Evolutionary conservation across 148 eudicot species (phyloP), one percentile per base, ranked within the genome.

Genomic region (Gaultheria prostrata): DNA sequence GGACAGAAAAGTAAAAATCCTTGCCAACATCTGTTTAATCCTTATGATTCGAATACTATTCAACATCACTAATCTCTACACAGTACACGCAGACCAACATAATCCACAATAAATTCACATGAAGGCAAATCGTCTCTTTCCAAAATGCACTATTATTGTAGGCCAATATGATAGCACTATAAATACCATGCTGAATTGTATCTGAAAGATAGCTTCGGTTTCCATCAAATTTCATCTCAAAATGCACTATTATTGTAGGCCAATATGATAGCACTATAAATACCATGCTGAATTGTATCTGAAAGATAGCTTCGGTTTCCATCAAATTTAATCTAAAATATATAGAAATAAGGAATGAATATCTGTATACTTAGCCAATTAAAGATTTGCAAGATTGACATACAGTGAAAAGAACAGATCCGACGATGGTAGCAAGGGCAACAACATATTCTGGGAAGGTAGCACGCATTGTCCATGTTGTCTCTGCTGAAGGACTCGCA

Each of bases 401-500:
- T 93, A 97, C 99, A 83, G 92, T 90, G 90, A 97, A 97, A 88
- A 97, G 98, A 80, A 97, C 93, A 83, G 99, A 97, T 82, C 99
- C 99, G 81, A 88, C 97, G 83, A 97, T 91, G 28, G 99, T 97
- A 69, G 99, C 93, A 67, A 97, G 93, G 85, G 99, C 99, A 89
- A 97, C 98, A 84, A 95, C 93, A 83, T 97, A 97, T 88, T 97
- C 98, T 48, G 99, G 99, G 88, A 97, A 97, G 48, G 98, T 91
- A 30, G 99, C 49, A 46, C 92, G 94, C 99, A 92, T 95, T 53
- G 95, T 93, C 99, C 99, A 97, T n/a, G 98, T 97, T 79, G 91
- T 91, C 89, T 95, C 98, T 77, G 98, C 92, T 84, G 95, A 88
- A 82, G 98, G 85, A 88, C 83, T 89, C 10, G 98, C 96, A 30